phyloP scores from a whole-genome alignment of 495 filamentous ascomycete genomes.

The Tuber aestivum region DNA sequence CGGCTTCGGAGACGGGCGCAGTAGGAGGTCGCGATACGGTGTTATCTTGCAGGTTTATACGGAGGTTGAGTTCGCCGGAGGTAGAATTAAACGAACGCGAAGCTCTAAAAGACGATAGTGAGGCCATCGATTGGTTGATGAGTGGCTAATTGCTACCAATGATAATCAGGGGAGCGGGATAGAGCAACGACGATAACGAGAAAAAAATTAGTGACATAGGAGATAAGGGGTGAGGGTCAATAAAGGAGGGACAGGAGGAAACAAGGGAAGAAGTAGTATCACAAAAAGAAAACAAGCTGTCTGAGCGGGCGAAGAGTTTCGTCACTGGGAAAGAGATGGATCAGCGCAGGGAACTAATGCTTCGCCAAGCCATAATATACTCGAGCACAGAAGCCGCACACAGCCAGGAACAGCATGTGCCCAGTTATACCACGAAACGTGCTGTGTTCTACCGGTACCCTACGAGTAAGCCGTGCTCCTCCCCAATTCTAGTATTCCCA shows the following conservation, averaged over 20 bases:
- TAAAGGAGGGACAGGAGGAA: conserved; percentile 5
- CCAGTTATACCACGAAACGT: not conserved
- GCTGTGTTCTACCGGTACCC: not conserved
- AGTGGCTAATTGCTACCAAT: not conserved
- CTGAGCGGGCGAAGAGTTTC: conserved; percentile 17
- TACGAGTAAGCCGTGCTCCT: not conserved
- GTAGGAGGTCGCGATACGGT: conserved; percentile 19
- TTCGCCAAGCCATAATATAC: not conserved
- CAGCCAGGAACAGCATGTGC: not conserved
- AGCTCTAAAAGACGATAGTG: conserved; percentile 19
- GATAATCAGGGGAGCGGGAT: conserved; percentile 16
- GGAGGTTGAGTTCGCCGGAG: conserved; percentile 17
- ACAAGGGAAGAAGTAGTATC: not conserved
- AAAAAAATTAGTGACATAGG: conserved; percentile 19
- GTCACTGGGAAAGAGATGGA: conserved; percentile 24
- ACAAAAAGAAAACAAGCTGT: not conserved
- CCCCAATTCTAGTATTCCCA: not conserved
- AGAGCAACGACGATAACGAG: conserved; percentile 11
- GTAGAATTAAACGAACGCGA: conserved; percentile 2
- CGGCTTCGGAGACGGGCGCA: conserved; percentile 6
- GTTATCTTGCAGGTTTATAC: conserved; percentile 39
- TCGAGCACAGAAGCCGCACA: too few species aligned
- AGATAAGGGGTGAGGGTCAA: conserved; percentile 1
- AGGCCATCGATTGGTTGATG: conserved; percentile 26
- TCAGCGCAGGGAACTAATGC: conserved; percentile 30